These are phyloP conservation scores for Xylariales sp. DNA, from an alignment of 2,329 filamentous ascomycete species.

Conservation along the genomic window DNA sequence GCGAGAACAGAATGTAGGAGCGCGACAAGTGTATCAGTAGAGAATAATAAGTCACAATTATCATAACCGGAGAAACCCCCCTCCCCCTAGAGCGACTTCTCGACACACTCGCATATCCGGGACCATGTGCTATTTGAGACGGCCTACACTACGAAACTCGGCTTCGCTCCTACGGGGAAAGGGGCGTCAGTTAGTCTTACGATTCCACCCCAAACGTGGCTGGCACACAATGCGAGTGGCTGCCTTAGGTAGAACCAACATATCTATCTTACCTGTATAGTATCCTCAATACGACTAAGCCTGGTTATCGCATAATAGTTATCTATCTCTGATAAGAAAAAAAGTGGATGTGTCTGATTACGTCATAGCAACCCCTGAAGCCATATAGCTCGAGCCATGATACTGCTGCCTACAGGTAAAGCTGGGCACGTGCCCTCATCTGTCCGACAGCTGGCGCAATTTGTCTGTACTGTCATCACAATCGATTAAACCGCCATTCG, in stretches of 20 bases:
- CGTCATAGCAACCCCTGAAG: neutral
- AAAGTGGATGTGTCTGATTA: too few species aligned
- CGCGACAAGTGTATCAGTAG: too few species aligned
- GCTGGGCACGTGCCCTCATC: too few species aligned
- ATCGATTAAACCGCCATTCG: neutral
- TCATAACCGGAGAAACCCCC: neutral
- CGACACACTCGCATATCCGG: neutral
- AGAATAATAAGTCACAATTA: too few species aligned
- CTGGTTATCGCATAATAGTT: too few species aligned
- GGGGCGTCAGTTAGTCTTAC: neutral
- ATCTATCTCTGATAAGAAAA: too few species aligned
- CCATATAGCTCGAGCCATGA: neutral
- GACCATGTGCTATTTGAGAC: neutral
- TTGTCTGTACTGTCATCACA: too few species aligned
- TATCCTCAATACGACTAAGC: too few species aligned
- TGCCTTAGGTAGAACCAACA: too few species aligned
- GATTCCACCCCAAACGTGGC: neutral
- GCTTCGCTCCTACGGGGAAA: neutral
- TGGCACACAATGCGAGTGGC: constrained; percentile 2
- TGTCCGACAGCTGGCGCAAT: too few species aligned
- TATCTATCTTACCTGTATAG: too few species aligned
- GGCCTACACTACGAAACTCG: neutral
- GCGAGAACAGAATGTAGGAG: too few species aligned
- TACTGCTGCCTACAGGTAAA: neutral
- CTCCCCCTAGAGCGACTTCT: neutral